phyloP scores from a whole-genome alignment of 768 basidiomycete genomes.

The Boletus rufocinnamomeus region DNA sequence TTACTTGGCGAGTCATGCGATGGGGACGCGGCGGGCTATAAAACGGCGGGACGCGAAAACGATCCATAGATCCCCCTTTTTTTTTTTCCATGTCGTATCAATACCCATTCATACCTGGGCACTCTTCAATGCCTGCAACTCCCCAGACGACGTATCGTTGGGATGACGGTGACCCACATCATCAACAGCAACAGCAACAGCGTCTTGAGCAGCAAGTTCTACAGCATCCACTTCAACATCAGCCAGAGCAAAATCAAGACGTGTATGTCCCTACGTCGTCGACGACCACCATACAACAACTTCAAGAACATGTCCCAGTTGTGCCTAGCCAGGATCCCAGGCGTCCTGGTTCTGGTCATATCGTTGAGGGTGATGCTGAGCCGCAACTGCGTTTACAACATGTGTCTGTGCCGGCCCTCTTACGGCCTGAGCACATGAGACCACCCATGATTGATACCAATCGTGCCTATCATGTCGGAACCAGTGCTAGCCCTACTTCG shows the following conservation, averaged over 20 bases:
- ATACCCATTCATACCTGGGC: conserved; percentile 47
- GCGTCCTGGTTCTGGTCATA: conserved; percentile 23
- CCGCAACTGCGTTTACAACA: conserved; percentile 29
- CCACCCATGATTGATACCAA: conserved; percentile 38
- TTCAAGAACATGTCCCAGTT: conserved; percentile 32
- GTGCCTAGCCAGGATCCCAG: conserved; percentile 33
- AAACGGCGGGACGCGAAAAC: conserved; percentile 32
- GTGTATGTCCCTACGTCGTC: conserved; percentile 22
- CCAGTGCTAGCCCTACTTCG: conserved; percentile 34
- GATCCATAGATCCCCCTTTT: conserved; percentile 27
- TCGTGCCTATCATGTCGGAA: conserved; percentile 28
- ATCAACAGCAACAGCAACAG: conserved; percentile 36
- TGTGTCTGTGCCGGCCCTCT: conserved; percentile 19
- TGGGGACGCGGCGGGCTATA: conserved; percentile 25
- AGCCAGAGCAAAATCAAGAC: conserved; percentile 32
- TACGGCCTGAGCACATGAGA: conserved; percentile 35
- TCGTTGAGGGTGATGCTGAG: conserved; percentile 29
- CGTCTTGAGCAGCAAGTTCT: conserved; percentile 41
- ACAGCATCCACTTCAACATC: conserved; percentile 40
- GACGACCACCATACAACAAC: conserved; percentile 19
- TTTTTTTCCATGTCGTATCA: conserved; percentile 50
- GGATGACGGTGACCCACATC: conserved; percentile 40
- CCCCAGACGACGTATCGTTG: conserved; percentile 45
- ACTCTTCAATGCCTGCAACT: conserved; percentile 50
- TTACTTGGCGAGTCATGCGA: conserved; percentile 30